Evolutionary conservation across 805 yeast species (phyloP), one percentile per base, ranked within the genome.

Genomic region (Brettanomyces sp.): DNA sequence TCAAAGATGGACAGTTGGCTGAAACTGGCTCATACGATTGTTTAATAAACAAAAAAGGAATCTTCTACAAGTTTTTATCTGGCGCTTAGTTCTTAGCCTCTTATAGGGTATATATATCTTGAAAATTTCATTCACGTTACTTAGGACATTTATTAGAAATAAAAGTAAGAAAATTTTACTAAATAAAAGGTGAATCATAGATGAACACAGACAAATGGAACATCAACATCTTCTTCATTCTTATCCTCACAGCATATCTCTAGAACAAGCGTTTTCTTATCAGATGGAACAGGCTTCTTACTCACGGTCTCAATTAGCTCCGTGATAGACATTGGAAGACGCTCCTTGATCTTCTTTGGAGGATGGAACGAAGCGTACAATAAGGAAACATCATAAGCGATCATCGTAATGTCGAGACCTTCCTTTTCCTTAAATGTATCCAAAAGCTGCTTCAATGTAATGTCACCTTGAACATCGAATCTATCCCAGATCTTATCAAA

Each of bases 401-500:
- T 69, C 99, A 93, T 93, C 14, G 93, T 75, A 45, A 93, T 79
- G 53, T 82, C 89, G 50, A 93, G 74, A 1, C 95, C 95, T 66
- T 93, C 95, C 45, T 86, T 73, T 49, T 80, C 70, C 61, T 85
- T 74, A 66, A 93, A 93, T 56, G 25, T 43, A 48, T 81, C 83
- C 47, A 91, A 65, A 49, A 90, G 71, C 52, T 82, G 80, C 58
- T 77, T 77, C 54, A 90, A 74, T 11, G 93, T 86, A 44, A 86
- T 66, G 58, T 90, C 82, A 38, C 90, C 90, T 47, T 77, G 60
- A 44, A 91, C 67, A 56, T 84, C 91, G 64, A 91, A 91, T 63
- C 98, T 77, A 59, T 88, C 96, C 99, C 99, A 93, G 57, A 91
- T 88, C 65, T 75, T 79, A 66, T 93, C 99, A 58, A 86, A 83